Conservation (phyloP, 2,329 filamentous ascomycete species). For the Xylariomycetidae sp. region DNA sequence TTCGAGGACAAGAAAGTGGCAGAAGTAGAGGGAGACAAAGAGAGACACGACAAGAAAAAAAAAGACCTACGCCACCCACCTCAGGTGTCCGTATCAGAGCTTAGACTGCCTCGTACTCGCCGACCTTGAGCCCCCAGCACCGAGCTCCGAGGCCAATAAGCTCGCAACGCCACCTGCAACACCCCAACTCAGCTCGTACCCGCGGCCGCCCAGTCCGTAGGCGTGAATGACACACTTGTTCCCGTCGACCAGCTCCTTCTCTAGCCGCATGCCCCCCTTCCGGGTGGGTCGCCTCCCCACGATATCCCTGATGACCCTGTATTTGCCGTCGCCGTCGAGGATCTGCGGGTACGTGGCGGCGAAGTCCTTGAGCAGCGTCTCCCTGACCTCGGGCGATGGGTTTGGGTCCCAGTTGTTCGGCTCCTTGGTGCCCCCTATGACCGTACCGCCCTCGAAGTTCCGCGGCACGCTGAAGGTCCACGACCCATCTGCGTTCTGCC, state of each 20-base stretch:
- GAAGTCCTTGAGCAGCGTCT: conserved; percentile 37
- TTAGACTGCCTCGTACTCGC: neutral
- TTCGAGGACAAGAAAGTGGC: too few relatives aligned
- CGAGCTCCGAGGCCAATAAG: conserved; percentile 29
- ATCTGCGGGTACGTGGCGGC: conserved; percentile 25
- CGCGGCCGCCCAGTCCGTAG: conserved; percentile 58
- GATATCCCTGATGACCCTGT: conserved; percentile 35
- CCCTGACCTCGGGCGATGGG: conserved; percentile 42
- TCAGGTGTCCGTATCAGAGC: too few relatives aligned
- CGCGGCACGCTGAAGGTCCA: conserved; percentile 62
- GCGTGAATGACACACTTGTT: conserved; percentile 42
- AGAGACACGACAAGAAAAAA: too few relatives aligned
- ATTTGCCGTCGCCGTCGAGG: conserved; percentile 18
- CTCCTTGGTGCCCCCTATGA: conserved; percentile 64
- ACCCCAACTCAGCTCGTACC: conserved; percentile 58
- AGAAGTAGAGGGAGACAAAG: too few relatives aligned
- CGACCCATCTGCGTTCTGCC: conserved; percentile 57
- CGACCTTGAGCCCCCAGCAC: conserved; percentile 1
- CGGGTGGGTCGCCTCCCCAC: conserved; percentile 43
- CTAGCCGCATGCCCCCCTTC: conserved; percentile 46
- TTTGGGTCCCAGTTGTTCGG: conserved; percentile 49
- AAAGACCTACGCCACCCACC: too few relatives aligned
- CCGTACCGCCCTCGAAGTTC: conserved; percentile 56
- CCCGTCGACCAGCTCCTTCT: conserved; percentile 37
- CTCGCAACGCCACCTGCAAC: conserved; percentile 46